phyloP scores from a whole-genome alignment of 192 early-diverging fungal genomes.

The Entomortierella parvispora region DNA sequence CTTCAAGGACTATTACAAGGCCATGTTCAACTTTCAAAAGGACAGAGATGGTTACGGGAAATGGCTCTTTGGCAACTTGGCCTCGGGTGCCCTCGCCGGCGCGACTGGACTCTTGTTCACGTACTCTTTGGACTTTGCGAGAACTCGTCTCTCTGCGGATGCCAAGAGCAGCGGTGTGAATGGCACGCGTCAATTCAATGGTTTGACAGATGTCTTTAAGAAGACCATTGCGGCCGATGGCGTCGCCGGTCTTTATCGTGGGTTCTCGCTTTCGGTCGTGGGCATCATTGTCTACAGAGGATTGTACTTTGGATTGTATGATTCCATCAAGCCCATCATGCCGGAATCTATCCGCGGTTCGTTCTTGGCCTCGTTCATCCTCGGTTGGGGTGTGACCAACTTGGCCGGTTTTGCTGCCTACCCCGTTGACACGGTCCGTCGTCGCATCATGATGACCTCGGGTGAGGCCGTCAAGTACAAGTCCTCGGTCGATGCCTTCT shows the following conservation, averaged over 20 bases:
- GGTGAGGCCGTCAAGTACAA: constrained; percentile 92
- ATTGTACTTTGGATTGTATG: constrained; percentile 77
- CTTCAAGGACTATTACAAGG: constrained; percentile 99
- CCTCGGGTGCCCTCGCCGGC: constrained; percentile 92
- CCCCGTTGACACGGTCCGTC: constrained; percentile 97
- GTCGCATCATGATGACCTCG: constrained; percentile 97
- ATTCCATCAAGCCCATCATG: constrained; percentile 61
- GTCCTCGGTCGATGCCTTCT: constrained; percentile 85
- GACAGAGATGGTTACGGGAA: constrained; percentile 83
- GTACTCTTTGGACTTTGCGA: constrained; percentile 97
- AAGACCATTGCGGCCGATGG: constrained; percentile 88
- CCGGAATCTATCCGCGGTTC: constrained; percentile 35
- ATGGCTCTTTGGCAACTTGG: constrained; percentile 95
- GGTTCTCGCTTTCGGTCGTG: constrained; percentile 55
- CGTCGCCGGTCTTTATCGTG: constrained; percentile 96
- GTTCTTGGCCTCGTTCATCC: constrained; percentile 61
- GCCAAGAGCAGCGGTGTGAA: constrained; percentile 75
- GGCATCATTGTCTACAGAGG: constrained; percentile 50
- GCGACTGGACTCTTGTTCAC: constrained; percentile 83
- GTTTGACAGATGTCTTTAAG: constrained; percentile 88
- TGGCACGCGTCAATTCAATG: constrained; percentile 94
- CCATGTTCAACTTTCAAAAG: constrained; percentile 90
- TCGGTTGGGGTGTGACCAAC: constrained; percentile 85
- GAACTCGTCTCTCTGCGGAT: constrained; percentile 98
- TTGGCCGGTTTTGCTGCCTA: constrained; percentile 91